Evolutionary conservation across 148 eudicot genomes (phyloP).

Genomic region (Nepenthes mirabilis): DNA sequence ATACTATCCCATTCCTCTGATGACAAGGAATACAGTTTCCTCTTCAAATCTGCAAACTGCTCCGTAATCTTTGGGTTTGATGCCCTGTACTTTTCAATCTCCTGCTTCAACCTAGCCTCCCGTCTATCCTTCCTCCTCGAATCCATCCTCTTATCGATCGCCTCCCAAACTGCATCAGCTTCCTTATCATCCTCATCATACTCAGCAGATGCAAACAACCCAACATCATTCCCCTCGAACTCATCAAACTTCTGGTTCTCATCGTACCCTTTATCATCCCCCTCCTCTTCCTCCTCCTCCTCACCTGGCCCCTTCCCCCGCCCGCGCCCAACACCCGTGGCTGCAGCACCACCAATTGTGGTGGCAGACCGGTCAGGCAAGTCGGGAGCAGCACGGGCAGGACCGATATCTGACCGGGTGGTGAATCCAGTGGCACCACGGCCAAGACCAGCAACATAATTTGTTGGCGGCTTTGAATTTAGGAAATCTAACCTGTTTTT

Average conservation of each 20-base stretch:
- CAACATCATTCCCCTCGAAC: conserved; percentile 95
- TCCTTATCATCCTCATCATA: conserved; percentile 93
- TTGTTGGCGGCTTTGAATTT: conserved; percentile 63
- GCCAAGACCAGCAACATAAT: conserved; percentile 91
- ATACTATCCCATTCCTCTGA: conserved; percentile 77
- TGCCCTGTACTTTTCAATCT: conserved; percentile 80
- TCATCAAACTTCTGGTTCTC: conserved; percentile 98
- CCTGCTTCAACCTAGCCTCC: conserved; percentile 85
- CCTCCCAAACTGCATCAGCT: conserved; percentile 89
- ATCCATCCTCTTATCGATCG: conserved; percentile 76
- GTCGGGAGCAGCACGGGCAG: conserved; percentile 87
- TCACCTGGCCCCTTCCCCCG: conserved; percentile 51
- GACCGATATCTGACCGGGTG: conserved; percentile 94
- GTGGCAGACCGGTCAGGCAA: conserved; percentile 60
- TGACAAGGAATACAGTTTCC: conserved; percentile 59
- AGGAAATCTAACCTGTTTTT: conserved; percentile 53
- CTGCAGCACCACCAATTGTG: conserved; percentile 39
- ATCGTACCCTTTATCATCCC: conserved; percentile 73
- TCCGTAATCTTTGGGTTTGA: conserved; percentile 87
- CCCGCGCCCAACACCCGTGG: conserved; percentile 27
- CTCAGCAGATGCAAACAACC: conserved; percentile 81
- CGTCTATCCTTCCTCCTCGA: conserved; percentile 80
- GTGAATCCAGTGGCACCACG: conserved; percentile 99
- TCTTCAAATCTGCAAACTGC: conserved; percentile 85
- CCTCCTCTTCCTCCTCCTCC: conserved; percentile 70